Percentiles rank a stretch among this genome's conserved stretches.
phyloP scores from a whole-genome alignment of 2,329 filamentous ascomycete species.

The Claviceps africana region DNA sequence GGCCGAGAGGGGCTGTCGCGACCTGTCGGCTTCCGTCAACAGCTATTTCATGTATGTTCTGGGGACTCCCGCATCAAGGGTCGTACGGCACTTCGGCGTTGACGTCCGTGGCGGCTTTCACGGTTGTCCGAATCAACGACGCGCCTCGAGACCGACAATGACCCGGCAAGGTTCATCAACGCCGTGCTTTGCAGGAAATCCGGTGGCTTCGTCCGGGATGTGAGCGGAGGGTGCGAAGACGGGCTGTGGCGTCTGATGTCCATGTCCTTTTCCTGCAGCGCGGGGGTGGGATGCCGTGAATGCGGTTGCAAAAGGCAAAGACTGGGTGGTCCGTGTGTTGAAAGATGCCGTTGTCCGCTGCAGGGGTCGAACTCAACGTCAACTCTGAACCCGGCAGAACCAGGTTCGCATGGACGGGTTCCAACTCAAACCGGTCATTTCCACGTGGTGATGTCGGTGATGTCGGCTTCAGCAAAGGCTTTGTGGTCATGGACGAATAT shows the following conservation, averaged over 20 bases:
- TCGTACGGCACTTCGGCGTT: slow-evolving; percentile 35
- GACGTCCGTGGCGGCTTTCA: slow-evolving; percentile 45
- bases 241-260: background rate
- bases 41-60: slow-evolving; percentile 20
- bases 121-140: slow-evolving; percentile 52
- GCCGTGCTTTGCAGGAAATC: slow-evolving; percentile 39
- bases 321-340: no score
- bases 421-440: no score
- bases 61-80: slow-evolving; percentile 9
- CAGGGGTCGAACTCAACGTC: no score
- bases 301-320: no score
- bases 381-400: no score
- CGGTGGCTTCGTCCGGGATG: slow-evolving; percentile 18
- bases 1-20: slow-evolving; percentile 43
- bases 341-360: no score
- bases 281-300: slow-evolving; percentile 21
- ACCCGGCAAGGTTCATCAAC: slow-evolving; percentile 44
- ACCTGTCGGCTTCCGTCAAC: slow-evolving; percentile 40
- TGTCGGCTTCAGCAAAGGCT: no score
- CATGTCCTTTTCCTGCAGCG: slow-evolving; percentile 3
- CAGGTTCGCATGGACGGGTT: no score
- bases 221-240: slow-evolving; percentile 4
- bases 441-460: no score
- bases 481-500: no score
- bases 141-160: slow-evolving; percentile 38